phyloP scores from a whole-genome alignment of 768 basidiomycete species.

The Tulasnella sp. region DNA sequence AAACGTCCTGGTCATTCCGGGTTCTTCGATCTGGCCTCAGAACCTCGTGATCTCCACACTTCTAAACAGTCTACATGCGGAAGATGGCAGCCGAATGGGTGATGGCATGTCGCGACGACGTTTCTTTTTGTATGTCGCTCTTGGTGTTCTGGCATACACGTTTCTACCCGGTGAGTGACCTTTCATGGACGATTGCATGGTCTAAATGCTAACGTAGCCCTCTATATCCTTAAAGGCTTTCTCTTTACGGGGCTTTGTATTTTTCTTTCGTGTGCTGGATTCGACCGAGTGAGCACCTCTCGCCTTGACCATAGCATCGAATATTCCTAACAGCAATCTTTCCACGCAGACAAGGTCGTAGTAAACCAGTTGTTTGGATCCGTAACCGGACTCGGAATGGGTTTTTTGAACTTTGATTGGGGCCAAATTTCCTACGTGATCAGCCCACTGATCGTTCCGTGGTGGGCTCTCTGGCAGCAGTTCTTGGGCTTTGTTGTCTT shows the following conservation, averaged over 20 bases:
- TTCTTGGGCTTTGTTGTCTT: slow-evolving; percentile 78
- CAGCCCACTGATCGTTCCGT: slow-evolving; percentile 69
- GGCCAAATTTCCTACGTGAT: slow-evolving; percentile 55
- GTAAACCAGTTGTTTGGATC: slow-evolving; percentile 91
- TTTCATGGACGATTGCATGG: too few relatives aligned
- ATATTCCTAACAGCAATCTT: slow-evolving; percentile 12
- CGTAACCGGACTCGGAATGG: slow-evolving; percentile 73
- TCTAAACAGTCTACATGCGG: slow-evolving; percentile 92
- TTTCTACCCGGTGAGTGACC: slow-evolving; percentile 69
- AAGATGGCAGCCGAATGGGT: slow-evolving; percentile 45
- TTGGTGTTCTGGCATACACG: slow-evolving; percentile 66
- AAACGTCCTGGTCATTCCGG: slow-evolving; percentile 27
- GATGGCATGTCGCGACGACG: slow-evolving; percentile 57
- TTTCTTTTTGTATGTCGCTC: slow-evolving; percentile 65
- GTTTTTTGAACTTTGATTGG: slow-evolving; percentile 92
- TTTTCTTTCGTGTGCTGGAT: slow-evolving; percentile 96
- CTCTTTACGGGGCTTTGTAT: slow-evolving; percentile 77
- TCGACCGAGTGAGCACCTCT: slow-evolving; percentile 25
- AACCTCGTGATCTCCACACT: slow-evolving; percentile 90
- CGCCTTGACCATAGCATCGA: too few relatives aligned
- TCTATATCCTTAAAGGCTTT: slow-evolving; percentile 48
- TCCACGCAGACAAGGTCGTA: slow-evolving; percentile 43
- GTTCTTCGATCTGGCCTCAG: background rate
- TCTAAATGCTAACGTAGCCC: too few relatives aligned
- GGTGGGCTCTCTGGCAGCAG: slow-evolving; percentile 93